Evolutionary conservation across 768 basidiomycete genomes (phyloP).

Genomic region (Nidularia sp.): DNA sequence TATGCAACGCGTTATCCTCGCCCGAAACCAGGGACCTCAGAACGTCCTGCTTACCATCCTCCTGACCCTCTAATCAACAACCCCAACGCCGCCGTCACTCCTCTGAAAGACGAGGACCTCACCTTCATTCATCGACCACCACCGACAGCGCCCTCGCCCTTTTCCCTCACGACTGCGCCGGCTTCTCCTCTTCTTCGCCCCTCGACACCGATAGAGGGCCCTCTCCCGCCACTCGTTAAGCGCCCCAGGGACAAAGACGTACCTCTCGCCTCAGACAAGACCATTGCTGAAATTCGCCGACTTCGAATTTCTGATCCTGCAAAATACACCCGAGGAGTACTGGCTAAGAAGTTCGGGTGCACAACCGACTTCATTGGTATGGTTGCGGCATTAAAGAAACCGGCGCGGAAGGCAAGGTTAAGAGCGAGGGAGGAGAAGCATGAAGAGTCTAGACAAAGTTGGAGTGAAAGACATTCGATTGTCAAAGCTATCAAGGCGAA

Average conservation of each 20-base stretch:
- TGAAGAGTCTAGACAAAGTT: constrained; percentile 42
- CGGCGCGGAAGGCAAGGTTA: constrained; percentile 38
- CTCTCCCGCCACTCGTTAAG: constrained; percentile 44
- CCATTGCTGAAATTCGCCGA: constrained; percentile 50
- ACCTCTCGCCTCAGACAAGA: constrained; percentile 43
- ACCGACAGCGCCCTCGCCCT: constrained; percentile 68
- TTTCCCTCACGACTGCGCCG: constrained; percentile 66
- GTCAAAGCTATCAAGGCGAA: constrained; percentile 62
- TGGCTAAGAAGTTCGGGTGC: constrained; percentile 78
- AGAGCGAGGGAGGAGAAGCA: constrained; percentile 43
- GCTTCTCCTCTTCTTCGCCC: constrained; percentile 65
- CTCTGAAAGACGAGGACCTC: constrained; percentile 48
- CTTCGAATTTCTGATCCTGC: constrained; percentile 56
- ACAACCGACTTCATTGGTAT: constrained; percentile 62
- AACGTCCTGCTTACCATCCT: constrained; percentile 52
- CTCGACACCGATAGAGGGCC: constrained; percentile 17
- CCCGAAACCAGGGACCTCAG: constrained; percentile 47
- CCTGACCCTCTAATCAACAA: constrained; percentile 55
- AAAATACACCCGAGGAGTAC: constrained; percentile 54
- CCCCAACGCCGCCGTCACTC: constrained; percentile 45
- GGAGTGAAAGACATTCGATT: constrained; percentile 69
- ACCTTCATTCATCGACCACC: constrained; percentile 88
- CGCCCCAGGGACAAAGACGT: constrained; percentile 21
- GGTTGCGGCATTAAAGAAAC: constrained; percentile 58
- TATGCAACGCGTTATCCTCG: constrained; percentile 46